A percentile compares a stretch with the other conserved stretches of the same genome.
Conservation (phyloP, 352 stramenopile genomes). For the Halophytophthora batemanensis region DNA sequence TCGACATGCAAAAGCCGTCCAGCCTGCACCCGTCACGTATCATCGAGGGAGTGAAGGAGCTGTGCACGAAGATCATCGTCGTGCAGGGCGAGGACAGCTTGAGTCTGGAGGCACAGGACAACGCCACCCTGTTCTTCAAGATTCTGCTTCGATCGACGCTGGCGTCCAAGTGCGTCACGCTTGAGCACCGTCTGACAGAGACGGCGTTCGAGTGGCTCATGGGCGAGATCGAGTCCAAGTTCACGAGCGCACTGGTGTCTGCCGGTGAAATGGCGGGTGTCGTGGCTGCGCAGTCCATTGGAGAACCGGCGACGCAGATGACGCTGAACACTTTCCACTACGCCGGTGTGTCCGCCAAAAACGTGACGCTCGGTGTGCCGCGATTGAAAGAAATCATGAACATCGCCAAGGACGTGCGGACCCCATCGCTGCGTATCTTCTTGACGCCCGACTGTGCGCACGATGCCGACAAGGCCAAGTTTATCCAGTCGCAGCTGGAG, state of each 20-base stretch:
- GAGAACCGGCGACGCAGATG: constrained; percentile 99
- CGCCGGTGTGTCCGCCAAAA: constrained; percentile 98
- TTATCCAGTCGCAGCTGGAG: constrained; percentile 94
- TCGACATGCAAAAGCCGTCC: constrained; percentile 91
- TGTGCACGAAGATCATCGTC: constrained; percentile 96
- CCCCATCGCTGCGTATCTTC: constrained; percentile 95
- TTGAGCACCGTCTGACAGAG: constrained; percentile 95
- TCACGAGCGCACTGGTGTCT: constrained; percentile 93
- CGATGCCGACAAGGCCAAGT: constrained; percentile 85
- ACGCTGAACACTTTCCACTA: constrained; percentile 99
- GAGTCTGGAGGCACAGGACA: constrained; percentile 96
- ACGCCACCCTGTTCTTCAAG: constrained; percentile 98
- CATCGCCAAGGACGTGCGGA: constrained; percentile 97
- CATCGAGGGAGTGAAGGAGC: constrained; percentile 88
- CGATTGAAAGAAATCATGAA: constrained; percentile 99
- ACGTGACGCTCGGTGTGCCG: constrained; percentile 99
- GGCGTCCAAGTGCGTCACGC: constrained; percentile 94
- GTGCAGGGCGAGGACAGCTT: constrained; percentile 93
- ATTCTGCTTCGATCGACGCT: constrained; percentile 96
- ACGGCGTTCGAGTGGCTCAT: constrained; percentile 95
- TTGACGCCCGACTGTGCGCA: constrained; percentile 88
- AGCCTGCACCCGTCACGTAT: constrained; percentile 91
- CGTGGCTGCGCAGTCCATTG: constrained; percentile 98
- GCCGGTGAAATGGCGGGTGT: constrained; percentile 99
- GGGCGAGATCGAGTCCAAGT: constrained; percentile 97